Evolutionary conservation across 352 stramenopile genomes (phyloP), one percentile per base, ranked within the genome.

Genomic region (Saprolegnia parasitica): DNA sequence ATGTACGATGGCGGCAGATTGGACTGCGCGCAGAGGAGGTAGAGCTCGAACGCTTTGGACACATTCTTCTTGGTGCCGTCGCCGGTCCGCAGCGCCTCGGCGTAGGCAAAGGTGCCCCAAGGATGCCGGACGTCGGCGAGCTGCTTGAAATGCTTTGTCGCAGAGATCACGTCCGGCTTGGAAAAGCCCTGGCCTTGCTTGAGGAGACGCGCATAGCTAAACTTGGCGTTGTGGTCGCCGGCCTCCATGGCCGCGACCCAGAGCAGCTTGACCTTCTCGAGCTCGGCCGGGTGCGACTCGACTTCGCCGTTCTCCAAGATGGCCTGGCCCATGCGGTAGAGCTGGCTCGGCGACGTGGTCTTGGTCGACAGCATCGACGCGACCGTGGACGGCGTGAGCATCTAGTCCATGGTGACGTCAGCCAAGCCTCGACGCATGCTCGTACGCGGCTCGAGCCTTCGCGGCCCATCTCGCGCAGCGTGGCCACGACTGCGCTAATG

Each of bases 211-310:
- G 87, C 87, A 45, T 92, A 90, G 73, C 86, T 95, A 76, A 86
- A 95, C 75, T 92, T 95, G 73, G 87, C 82, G 57, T 88, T 81
- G 15, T 88, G 72, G 72, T 85, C 90, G 49, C 87, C 87, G 71
- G 88, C 89, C 26, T 93, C 82, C 77, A 93, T 92, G 37, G 85
- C 87, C 18, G 88, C 89, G 40, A 81, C 85, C 87, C 87, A 95
- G 6, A 93, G 72, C 35, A 86, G 81, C 45, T 90, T 72, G 56
- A 86, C 81, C 71, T 92, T 93, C 50, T 90, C 76, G 29, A 88
- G 74, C 66, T 92, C 84, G 52, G 76, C 71, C 1, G 77, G 62
- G 32, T 87, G 88, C 39, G 80, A 78, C 8, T 76, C 74, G 11
- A 60, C 52, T 42, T 60, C 13, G 1, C 82, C 75, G 56, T 95